Base-by-base conservation (phyloP, 1,139 yeast species). In the Geotrichum citri-aurantii region DNA sequence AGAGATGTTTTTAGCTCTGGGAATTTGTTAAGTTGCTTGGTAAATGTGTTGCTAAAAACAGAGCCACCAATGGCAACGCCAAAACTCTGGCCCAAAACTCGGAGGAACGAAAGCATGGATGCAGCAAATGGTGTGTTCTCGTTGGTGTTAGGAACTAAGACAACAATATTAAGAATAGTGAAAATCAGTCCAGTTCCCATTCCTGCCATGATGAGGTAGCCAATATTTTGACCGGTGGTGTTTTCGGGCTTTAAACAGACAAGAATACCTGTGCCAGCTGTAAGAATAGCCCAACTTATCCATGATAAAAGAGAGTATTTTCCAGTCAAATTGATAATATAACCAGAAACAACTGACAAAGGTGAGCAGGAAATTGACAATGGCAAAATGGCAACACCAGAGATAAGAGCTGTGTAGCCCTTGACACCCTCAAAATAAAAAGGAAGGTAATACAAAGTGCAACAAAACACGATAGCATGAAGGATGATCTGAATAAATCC, bases 381-480 rank as follows among this genome's bases (percentile, higher is more conserved):
- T 0, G 88, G 86, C 23, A 85, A 69, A 61, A 81, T 68, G 60
- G 81, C 80, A 33, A 83, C 73, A 37, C 88, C 87, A 0, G 87
- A 79, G 58, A 76, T 72, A 72, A 81, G 77, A 1, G 86, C 78
- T 17, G 75, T 64, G 47, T 76, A 76, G 51, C 75, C 73, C 61
- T 74, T 74, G 40, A 77, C 75, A 27, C 81, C 81, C 68, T 83
- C 85, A 68, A 81, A 83, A 65, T 80, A 82, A n/a, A 82, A 72
- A 1, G 85, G 79, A 49, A 81, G 66, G 64, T 75, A 83, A 27
- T 68, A 68, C 73, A 77, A 49, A 70, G 64, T 44, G 65, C 65
- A 48, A 77, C 72, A 74, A 79, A 75, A 66, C 75, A 81, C 62
- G 71, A 76, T 42, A 68, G 79, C 70, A 73, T 81, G 62, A 68